Conservation (phyloP, 495 filamentous ascomycete species). For the Podospora anserina region DNA sequence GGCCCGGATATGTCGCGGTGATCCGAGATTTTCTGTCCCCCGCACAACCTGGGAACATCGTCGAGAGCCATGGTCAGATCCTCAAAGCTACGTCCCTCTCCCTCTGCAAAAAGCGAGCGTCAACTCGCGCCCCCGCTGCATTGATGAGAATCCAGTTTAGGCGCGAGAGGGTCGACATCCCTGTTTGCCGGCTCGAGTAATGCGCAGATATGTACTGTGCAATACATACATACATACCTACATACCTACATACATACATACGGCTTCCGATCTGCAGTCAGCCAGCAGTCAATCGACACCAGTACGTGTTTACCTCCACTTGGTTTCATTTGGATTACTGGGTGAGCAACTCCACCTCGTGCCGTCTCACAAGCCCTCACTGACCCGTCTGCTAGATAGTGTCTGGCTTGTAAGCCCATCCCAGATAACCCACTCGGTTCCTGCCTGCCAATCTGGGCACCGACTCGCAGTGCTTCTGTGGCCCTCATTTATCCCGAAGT, state of each 20-base stretch:
- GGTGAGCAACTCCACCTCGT: conserved; percentile 14
- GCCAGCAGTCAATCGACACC: conserved; percentile 20
- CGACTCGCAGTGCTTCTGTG: background rate
- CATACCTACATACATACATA: conserved; percentile 7
- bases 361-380: conserved; percentile 13
- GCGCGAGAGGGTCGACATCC: conserved; percentile 15
- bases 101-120: background rate
- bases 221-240: conserved; percentile 10
- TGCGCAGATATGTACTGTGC: background rate
- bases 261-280: conserved; percentile 20
- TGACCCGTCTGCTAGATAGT: conserved; percentile 3
- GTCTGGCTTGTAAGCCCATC: conserved; percentile 16
- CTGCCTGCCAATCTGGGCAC: conserved; percentile 12
- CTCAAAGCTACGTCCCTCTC: background rate
- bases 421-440: conserved; percentile 7
- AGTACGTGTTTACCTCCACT: conserved; percentile 22
- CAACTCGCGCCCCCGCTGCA: conserved; percentile 13
- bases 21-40: conserved; percentile 5
- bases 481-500: background rate
- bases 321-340: conserved; percentile 27
- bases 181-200: conserved; percentile 8
- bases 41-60: conserved; percentile 3
- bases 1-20: background rate
- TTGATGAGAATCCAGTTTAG: conserved; percentile 17
- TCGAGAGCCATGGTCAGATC: background rate